Percentiles rank a stretch among this genome's conserved stretches.
These are phyloP conservation scores for Rasamsonia emersonii DNA, from an alignment of 2,329 filamentous ascomycete genomes.

Conservation along the genomic window DNA sequence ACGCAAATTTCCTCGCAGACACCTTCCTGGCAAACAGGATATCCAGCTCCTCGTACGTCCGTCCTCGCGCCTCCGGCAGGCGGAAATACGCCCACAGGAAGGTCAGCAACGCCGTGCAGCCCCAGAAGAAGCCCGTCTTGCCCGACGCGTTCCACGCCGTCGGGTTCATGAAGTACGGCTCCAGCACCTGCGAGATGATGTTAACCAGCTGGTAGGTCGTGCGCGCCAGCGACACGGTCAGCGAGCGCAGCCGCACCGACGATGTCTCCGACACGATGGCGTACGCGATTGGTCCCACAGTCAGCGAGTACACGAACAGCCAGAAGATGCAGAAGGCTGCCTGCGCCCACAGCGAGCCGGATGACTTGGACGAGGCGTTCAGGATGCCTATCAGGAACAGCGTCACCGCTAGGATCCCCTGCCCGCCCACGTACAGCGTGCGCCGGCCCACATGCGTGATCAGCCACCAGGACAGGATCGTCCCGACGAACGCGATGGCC, in stretches of 20 bases:
- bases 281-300: constrained; percentile 36
- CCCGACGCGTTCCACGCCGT: constrained; percentile 18
- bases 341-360: constrained; percentile 26
- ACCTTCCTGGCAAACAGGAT: constrained; percentile 56
- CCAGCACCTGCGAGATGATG: constrained; percentile 31
- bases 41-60: constrained; percentile 33
- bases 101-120: constrained; percentile 10
- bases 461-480: constrained; percentile 25
- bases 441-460: constrained; percentile 25
- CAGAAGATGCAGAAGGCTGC: constrained; percentile 30
- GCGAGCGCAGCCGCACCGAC: constrained; percentile 34
- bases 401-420: constrained; percentile 20
- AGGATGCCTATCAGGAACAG: constrained; percentile 30
- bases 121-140: constrained; percentile 23
- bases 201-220: constrained; percentile 32
- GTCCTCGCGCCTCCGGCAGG: constrained; percentile 24
- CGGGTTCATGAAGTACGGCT: constrained; percentile 34
- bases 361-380: constrained; percentile 33
- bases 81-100: constrained; percentile 8
- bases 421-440: constrained; percentile 23
- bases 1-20: constrained; percentile 63
- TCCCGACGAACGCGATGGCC: constrained; percentile 27
- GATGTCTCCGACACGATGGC: constrained; percentile 41
- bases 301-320: constrained; percentile 32
- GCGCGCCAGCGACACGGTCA: constrained; percentile 37